These are phyloP conservation scores for Eucalyptus erythrocorys DNA, from an alignment of 345 rosid species.

Conservation along the genomic window DNA sequence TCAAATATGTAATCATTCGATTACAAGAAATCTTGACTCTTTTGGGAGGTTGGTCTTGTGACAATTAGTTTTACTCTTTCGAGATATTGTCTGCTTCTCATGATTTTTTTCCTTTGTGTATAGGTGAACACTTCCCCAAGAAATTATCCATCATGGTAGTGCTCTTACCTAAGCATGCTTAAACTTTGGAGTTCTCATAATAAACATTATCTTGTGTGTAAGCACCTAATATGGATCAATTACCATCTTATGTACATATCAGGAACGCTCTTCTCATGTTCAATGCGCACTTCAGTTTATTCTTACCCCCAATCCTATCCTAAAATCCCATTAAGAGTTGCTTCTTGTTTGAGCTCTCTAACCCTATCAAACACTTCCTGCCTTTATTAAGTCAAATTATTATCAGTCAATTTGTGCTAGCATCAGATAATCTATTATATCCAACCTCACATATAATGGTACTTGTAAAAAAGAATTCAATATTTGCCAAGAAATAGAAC, in stretches of 20 bases:
- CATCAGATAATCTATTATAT: background rate
- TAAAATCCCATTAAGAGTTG: no score
- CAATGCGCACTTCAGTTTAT: fast-evolving
- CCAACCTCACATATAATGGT: background rate
- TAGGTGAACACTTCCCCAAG: background rate
- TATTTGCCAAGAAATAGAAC: background rate
- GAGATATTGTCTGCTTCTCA: background rate
- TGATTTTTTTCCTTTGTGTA: background rate
- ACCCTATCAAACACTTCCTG: background rate
- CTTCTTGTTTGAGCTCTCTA: background rate
- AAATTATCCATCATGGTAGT: background rate
- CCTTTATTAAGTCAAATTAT: background rate
- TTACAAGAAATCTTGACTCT: background rate
- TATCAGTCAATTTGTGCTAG: background rate
- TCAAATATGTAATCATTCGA: background rate
- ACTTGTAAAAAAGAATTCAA: background rate
- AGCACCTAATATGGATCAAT: background rate
- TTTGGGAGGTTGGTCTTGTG: background rate
- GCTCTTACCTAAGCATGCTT: background rate
- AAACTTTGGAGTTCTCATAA: background rate
- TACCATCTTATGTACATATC: no score
- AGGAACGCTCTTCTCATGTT: background rate
- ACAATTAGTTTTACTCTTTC: background rate
- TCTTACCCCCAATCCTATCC: background rate
- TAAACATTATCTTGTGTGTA: background rate